These are phyloP conservation scores for Fusarium incarnatum DNA, from an alignment of 2,329 filamentous ascomycete species.

Conservation along the genomic window DNA sequence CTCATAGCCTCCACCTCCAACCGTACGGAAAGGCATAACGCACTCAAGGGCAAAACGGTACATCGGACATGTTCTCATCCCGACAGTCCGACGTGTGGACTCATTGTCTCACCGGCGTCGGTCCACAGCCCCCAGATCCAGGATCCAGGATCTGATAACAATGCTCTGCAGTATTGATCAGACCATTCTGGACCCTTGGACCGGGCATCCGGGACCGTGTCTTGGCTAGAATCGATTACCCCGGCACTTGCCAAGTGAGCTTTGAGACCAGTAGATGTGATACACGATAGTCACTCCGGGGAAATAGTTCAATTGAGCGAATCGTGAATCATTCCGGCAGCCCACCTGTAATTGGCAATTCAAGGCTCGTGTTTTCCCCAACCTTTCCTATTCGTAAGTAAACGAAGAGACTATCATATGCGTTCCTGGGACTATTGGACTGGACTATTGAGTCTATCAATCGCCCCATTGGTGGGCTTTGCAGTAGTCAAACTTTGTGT, in stretches of 20 bases:
- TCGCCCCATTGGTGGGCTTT: not conserved
- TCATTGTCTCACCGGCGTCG: not conserved
- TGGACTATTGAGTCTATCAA: not conserved
- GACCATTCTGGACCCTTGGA: not conserved
- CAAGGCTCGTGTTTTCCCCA: not conserved
- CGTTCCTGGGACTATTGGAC: not conserved
- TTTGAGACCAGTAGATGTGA: not conserved
- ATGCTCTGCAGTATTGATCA: not conserved
- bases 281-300: not conserved
- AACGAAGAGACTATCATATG: not conserved
- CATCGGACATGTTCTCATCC: not conserved
- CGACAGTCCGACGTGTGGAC: not conserved
- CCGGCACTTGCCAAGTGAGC: too few species aligned
- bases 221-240: not conserved
- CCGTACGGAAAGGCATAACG: not conserved
- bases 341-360: not conserved
- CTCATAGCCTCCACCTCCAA: not conserved
- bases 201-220: not conserved
- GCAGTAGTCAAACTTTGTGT: not conserved
- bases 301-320: not conserved
- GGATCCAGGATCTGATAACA: not conserved
- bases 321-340: not conserved
- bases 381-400: not conserved
- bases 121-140: not conserved
- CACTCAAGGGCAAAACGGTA: not conserved